Evolutionary conservation across 108 stramenopile species (phyloP), one percentile per base, ranked within the genome.

Genomic region (Conticribra guillardii): DNA sequence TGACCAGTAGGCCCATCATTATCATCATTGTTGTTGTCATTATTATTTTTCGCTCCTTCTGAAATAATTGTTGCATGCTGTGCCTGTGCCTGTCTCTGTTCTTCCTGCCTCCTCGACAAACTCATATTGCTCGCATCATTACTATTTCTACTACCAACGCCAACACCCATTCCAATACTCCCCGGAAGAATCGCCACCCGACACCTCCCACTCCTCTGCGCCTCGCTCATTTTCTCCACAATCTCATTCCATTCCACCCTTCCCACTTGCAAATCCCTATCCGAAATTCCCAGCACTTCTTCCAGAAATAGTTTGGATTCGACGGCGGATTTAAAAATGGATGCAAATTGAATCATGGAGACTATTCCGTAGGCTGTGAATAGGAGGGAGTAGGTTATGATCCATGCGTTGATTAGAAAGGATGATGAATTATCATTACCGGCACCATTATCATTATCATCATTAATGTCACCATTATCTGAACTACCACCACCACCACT

Each of bases 181-280:
- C 21, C 37, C n/a, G 64, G 63, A 49, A 69, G 32, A 5, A 70
- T 76, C 1, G 83, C 78, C 67, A 86, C 72, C 32, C 84, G 80
- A 65, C 89, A 92, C 61, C 81, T 57, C 45, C 91, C 95, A 19
- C 81, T 74, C 51, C 81, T 58, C 64, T 93, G 94, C 7, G 87
- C 71, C 29, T 81, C 73, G 7, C 80, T 51, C 52, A 96, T 64
- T 66, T 79, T 82, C 19, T 67, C 55, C 1, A 96, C 88, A 29
- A 96, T 87, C 31, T 92, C 85, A n/a, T 64, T 54, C 91, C 92
- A 91, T 64, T 87, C 84, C 7, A 86, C 81, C 15, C 79, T 85
- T 27, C 93, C 96, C 45, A 92, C 89, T 54, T 91, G 85, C 53
- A 96, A 60, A 70, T 90, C 87, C 54, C 84, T 78, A 75, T 72